phyloP scores from a whole-genome alignment of 257 asterid genomes.

The Solanum ossicruentum region DNA sequence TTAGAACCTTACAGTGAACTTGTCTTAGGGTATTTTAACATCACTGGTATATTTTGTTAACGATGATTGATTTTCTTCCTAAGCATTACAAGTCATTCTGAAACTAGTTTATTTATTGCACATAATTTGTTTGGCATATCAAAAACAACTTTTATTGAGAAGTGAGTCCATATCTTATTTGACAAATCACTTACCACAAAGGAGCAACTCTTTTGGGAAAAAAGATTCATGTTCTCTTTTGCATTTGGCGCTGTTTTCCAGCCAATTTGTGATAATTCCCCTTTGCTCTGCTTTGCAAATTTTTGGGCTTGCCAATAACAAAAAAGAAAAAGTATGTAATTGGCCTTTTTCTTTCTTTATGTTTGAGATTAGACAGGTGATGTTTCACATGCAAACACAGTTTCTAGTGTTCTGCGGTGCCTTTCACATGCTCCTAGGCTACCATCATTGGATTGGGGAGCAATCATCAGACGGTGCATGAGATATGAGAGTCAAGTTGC shows the following conservation, averaged over 20 bases:
- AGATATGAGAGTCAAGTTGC: constrained; percentile 52
- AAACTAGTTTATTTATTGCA: background rate
- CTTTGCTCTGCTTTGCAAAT: background rate
- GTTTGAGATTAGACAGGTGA: constrained; percentile 38
- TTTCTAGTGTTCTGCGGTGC: constrained; percentile 51
- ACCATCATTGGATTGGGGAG: constrained; percentile 81
- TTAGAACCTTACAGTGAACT: background rate
- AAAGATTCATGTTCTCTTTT: background rate
- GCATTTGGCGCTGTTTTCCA: background rate
- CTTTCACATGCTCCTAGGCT: constrained; percentile 72
- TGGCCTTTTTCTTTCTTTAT: constrained; percentile 1
- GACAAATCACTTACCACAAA: background rate
- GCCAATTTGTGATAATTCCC: background rate
- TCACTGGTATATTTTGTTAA: background rate
- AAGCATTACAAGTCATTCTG: background rate
- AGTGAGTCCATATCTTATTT: background rate
- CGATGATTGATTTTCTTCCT: background rate
- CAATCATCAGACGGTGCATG: constrained; percentile 65
- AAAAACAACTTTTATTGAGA: background rate
- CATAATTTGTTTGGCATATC: background rate
- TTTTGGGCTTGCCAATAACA: background rate
- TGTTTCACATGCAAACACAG: constrained; percentile 24
- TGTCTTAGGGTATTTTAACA: background rate
- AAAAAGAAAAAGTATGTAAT: background rate
- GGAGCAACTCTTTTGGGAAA: background rate